A percentile compares a stretch with the other conserved stretches of the same genome.
These are phyloP conservation scores for Gastrodia elata DNA, from an alignment of 106 monocot genomes.

Conservation along the genomic window DNA sequence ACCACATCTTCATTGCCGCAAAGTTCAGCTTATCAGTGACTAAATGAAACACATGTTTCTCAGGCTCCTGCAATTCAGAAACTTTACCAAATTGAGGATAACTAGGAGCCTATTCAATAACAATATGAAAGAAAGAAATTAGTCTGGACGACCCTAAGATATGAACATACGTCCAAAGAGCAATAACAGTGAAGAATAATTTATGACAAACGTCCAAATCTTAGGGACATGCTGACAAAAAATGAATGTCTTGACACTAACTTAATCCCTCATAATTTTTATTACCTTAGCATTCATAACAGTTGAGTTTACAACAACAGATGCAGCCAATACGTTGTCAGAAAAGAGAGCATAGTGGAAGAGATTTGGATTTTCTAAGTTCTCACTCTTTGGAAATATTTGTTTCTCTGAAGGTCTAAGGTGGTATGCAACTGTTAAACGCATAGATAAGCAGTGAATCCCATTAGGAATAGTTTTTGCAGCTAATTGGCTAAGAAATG, in stretches of 20 bases:
- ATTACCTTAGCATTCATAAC: conserved; percentile 60
- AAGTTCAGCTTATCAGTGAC: conserved; percentile 69
- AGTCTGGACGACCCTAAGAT: too few relatives aligned
- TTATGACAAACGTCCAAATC: too few relatives aligned
- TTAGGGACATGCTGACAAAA: too few relatives aligned
- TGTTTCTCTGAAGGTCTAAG: conserved; percentile 52
- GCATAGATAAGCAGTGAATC: conserved; percentile 73
- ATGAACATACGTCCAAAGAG: too few relatives aligned
- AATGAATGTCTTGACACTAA: too few relatives aligned
- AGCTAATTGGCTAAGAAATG: conserved; percentile 66
- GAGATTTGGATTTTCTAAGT: conserved; percentile 51
- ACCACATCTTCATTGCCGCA: conserved; percentile 78
- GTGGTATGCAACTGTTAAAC: conserved; percentile 51
- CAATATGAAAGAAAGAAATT: too few relatives aligned
- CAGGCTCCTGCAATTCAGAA: conserved; percentile 39
- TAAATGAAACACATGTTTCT: conserved; percentile 58
- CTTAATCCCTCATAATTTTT: not conserved
- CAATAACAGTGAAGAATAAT: too few relatives aligned
- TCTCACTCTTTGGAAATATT: conserved; percentile 43
- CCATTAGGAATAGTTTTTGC: conserved; percentile 71
- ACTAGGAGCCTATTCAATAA: not conserved
- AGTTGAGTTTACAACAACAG: conserved; percentile 71
- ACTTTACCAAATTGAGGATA: not conserved
- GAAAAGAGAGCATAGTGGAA: conserved; percentile 74
- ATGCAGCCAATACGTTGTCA: conserved; percentile 74